Percentiles rank a stretch among this genome's conserved stretches.
Evolutionary conservation across 768 basidiomycete species (phyloP).

Genomic region (Trametes cubensis): DNA sequence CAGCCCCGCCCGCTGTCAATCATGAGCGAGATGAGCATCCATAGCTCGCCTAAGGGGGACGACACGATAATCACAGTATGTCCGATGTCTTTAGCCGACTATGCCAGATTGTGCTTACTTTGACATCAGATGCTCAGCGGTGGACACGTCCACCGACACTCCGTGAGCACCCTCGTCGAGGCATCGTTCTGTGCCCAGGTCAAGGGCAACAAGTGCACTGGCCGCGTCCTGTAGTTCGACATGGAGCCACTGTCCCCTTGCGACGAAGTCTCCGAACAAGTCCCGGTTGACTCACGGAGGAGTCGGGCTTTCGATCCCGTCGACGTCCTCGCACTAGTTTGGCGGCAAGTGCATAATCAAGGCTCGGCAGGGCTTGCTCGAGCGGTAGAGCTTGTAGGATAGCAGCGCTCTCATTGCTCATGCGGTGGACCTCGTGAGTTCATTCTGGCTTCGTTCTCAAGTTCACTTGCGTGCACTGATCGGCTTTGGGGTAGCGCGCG

Average conservation of each 20-base stretch:
- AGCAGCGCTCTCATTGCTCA: constrained; percentile 63
- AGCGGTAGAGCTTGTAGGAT: constrained; percentile 69
- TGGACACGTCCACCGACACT: too few relatives aligned
- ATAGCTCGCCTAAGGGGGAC: too few relatives aligned
- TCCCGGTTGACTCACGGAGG: constrained; percentile 58
- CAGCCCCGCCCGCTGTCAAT: too few relatives aligned
- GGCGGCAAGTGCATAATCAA: constrained; percentile 70
- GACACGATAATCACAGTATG: too few relatives aligned
- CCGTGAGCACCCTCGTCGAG: too few relatives aligned
- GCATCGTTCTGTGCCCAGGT: too few relatives aligned
- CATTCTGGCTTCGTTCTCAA: not conserved
- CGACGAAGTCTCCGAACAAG: constrained; percentile 47
- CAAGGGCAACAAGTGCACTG: too few relatives aligned
- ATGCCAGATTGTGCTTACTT: too few relatives aligned
- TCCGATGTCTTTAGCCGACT: too few relatives aligned
- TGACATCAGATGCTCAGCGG: too few relatives aligned
- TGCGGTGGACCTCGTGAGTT: constrained; percentile 70
- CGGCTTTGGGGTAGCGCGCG: constrained; percentile 32
- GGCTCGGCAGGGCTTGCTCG: constrained; percentile 61
- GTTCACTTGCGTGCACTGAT: constrained; percentile 20
- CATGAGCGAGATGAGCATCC: too few relatives aligned
- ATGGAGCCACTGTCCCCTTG: constrained; percentile 31
- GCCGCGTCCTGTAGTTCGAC: constrained; percentile 31
- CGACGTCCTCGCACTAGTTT: constrained; percentile 63
- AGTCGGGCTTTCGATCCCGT: constrained; percentile 70